Percentiles rank a stretch among this genome's conserved stretches.
These are phyloP conservation scores for Coemansia sp. DNA, from an alignment of 192 early-diverging fungal species.

Conservation along the genomic window DNA sequence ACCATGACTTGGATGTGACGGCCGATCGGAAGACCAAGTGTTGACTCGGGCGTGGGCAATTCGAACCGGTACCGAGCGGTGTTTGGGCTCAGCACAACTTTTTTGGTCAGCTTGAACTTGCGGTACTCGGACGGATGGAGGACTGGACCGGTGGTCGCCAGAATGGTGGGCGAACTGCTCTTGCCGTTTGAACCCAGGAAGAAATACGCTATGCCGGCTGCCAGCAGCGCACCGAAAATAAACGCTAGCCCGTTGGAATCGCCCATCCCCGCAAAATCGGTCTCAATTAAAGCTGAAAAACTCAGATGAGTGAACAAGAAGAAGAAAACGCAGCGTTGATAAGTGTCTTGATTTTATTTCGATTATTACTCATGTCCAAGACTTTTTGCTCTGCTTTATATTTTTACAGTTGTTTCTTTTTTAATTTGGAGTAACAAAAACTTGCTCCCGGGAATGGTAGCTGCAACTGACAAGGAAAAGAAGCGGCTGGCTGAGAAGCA, in stretches of 20 bases:
- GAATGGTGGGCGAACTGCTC: slow-evolving; percentile 4
- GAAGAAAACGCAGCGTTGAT: not conserved
- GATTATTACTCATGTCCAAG: no score
- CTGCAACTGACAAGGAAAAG: slow-evolving; percentile 55
- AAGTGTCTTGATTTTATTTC: no score
- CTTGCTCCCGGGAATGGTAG: slow-evolving; percentile 22
- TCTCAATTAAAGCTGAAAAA: not conserved
- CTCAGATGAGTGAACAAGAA: slow-evolving; percentile 1
- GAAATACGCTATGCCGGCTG: slow-evolving; percentile 42
- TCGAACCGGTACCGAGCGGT: slow-evolving; percentile 89
- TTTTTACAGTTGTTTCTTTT: not conserved
- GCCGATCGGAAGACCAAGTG: slow-evolving; percentile 88
- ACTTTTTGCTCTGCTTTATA: not conserved
- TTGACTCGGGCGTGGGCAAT: slow-evolving; percentile 64
- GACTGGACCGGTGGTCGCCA: slow-evolving; percentile 39
- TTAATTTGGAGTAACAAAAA: not conserved
- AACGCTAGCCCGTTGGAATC: not conserved
- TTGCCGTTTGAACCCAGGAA: slow-evolving; percentile 13
- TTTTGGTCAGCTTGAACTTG: slow-evolving; percentile 75
- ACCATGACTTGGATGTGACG: slow-evolving; percentile 91
- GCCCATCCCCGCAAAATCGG: not conserved
- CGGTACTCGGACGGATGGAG: slow-evolving; percentile 72
- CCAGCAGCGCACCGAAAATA: slow-evolving; percentile 28
- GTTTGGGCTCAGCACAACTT: slow-evolving; percentile 76
- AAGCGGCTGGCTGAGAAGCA: slow-evolving; percentile 69